A percentile compares a stretch with the other conserved stretches of the same genome.
Conservation (phyloP, 805 yeast genomes). For the Wickerhamomyces sydowiorum region DNA sequence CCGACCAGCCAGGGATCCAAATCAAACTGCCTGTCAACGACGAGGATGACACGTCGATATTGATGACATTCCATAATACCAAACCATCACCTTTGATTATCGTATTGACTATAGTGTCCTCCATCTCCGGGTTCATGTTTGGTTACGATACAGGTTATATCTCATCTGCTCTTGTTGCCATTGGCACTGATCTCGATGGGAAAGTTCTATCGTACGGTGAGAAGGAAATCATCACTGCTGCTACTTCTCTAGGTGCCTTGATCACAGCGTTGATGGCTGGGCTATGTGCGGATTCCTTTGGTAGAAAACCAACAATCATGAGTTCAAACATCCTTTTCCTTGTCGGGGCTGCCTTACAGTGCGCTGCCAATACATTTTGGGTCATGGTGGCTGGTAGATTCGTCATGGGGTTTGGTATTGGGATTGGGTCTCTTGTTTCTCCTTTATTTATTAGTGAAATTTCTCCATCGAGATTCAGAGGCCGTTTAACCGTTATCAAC, state of each 20-base stretch:
- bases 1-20: background rate
- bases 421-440: conserved; percentile 90
- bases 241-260: conserved; percentile 91
- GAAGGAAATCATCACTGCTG: conserved; percentile 87
- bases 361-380: conserved; percentile 78
- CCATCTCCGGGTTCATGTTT: conserved; percentile 93
- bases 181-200: conserved; percentile 68
- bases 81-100: conserved; percentile 61
- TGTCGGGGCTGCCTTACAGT: conserved; percentile 80
- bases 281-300: conserved; percentile 70
- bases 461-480: conserved; percentile 89
- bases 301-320: conserved; percentile 81
- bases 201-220: conserved; percentile 63
- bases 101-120: conserved; percentile 65
- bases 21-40: conserved; percentile 33
- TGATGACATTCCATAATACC: conserved; percentile 42
- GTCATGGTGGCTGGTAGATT: conserved; percentile 90
- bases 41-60: conserved; percentile 43
- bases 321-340: conserved; percentile 78
- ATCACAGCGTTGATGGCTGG: conserved; percentile 80
- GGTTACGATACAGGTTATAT: conserved; percentile 98
- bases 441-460: conserved; percentile 89
- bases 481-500: conserved; percentile 83
- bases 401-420: conserved; percentile 94
- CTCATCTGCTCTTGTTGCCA: conserved; percentile 84